phyloP scores from a whole-genome alignment of 1,284 basidiomycete genomes.

The Leccinum colubrinum region DNA sequence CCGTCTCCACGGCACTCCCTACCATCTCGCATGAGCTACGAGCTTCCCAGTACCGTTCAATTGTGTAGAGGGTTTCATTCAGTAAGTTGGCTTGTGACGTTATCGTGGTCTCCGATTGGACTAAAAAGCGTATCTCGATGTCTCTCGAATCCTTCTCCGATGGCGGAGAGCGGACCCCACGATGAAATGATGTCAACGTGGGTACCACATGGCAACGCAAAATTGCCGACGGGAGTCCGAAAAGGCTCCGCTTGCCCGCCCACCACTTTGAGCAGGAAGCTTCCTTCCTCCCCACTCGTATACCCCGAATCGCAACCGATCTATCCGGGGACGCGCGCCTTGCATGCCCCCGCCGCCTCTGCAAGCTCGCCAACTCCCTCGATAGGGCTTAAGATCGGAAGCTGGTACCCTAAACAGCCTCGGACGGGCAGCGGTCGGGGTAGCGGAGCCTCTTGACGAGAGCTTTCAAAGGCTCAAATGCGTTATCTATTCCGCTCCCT shows the following conservation, averaged over 20 bases:
- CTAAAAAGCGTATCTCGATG: too few species aligned
- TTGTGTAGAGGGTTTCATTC: too few species aligned
- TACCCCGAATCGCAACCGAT: too few species aligned
- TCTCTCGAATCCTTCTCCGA: background rate
- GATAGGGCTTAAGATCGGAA: background rate
- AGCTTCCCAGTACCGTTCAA: constrained; percentile 23
- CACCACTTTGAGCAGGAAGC: background rate
- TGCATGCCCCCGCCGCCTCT: too few species aligned
- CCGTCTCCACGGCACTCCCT: constrained; percentile 34
- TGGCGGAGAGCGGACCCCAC: background rate
- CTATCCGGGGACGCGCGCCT: too few species aligned
- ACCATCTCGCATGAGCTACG: constrained; percentile 33
- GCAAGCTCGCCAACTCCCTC: background rate
- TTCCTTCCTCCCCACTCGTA: background rate
- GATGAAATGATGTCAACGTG: background rate
- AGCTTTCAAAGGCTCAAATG: background rate
- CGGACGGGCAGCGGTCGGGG: background rate
- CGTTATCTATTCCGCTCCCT: background rate
- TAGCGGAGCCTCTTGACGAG: background rate
- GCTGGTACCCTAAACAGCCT: background rate
- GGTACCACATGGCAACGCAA: background rate
- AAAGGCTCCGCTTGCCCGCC: background rate
- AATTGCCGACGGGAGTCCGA: background rate
- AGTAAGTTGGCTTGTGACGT: too few species aligned
- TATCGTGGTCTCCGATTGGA: too few species aligned